Evolutionary conservation across 768 basidiomycete species (phyloP).

Genomic region (Tricholoma hemisulphureum): DNA sequence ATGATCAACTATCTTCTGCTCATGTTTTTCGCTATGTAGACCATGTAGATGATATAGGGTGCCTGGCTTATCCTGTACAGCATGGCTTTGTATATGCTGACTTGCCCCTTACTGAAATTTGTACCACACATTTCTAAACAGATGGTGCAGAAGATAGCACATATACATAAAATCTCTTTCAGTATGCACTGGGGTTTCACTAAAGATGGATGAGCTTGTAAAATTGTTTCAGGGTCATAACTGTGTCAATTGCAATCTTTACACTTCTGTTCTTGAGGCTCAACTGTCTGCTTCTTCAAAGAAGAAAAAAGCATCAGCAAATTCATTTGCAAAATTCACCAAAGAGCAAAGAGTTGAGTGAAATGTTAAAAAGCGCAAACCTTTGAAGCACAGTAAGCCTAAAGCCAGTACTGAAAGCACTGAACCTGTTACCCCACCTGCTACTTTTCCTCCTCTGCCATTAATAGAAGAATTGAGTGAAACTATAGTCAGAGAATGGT

Average conservation of each 20-base stretch:
- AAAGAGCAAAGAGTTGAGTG: background rate
- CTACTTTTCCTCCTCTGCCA: background rate
- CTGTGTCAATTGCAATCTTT: background rate
- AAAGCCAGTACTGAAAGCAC: too few relatives aligned
- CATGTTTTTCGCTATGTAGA: background rate
- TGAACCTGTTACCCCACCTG: background rate
- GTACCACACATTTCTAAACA: background rate
- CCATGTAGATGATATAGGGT: background rate
- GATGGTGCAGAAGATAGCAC: background rate
- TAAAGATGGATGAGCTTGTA: background rate
- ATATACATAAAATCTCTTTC: background rate
- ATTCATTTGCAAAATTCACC: background rate
- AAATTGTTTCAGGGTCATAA: background rate
- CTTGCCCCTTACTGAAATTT: background rate
- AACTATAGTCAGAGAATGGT: background rate
- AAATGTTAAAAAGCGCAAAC: background rate
- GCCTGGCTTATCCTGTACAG: background rate
- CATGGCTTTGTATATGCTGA: conserved; percentile 1
- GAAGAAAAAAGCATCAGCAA: background rate
- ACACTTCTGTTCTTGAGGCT: background rate
- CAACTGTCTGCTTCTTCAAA: background rate
- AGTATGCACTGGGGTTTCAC: background rate
- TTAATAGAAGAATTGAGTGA: background rate
- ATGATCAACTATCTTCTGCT: background rate
- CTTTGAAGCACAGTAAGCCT: too few relatives aligned